A percentile compares a stretch with the other conserved stretches of the same genome.
Conservation (phyloP, 2,329 filamentous ascomycete genomes). For the Fusarium hainanense region DNA sequence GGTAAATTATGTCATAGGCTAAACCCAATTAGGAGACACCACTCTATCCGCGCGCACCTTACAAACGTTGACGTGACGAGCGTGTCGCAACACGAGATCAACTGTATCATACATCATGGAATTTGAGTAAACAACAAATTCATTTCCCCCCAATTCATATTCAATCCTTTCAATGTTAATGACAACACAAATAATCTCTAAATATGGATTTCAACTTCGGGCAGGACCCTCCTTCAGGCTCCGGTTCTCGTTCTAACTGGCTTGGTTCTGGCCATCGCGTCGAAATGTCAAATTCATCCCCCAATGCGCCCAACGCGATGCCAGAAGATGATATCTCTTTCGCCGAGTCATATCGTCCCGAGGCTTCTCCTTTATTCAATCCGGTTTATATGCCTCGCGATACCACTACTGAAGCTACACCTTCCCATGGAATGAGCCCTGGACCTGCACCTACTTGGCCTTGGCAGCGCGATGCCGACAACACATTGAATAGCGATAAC, state of each 20-base stretch:
- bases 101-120: slow-evolving; percentile 15
- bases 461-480: slow-evolving; percentile 37
- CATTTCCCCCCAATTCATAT: slow-evolving; percentile 7
- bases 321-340: slow-evolving; percentile 40
- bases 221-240: slow-evolving; percentile 23
- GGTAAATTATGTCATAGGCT: slow-evolving; percentile 13
- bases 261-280: slow-evolving; percentile 35
- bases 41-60: slow-evolving; percentile 6
- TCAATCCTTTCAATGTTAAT: not conserved
- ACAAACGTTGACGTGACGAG: not conserved
- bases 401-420: slow-evolving; percentile 13
- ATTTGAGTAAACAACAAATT: slow-evolving; percentile 22
- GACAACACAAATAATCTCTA: not conserved
- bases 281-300: slow-evolving; percentile 33
- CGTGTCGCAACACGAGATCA: slow-evolving; percentile 13
- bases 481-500: slow-evolving; percentile 4
- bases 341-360: slow-evolving; percentile 42
- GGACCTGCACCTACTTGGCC: slow-evolving; percentile 26
- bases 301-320: slow-evolving; percentile 22
- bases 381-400: slow-evolving; percentile 21
- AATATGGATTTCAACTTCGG: slow-evolving; percentile 39
- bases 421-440: slow-evolving; percentile 14
- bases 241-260: slow-evolving; percentile 33
- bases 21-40: not conserved
- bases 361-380: slow-evolving; percentile 42